A percentile compares a stretch with the other conserved stretches of the same genome.
phyloP scores from a whole-genome alignment of 352 stramenopile genomes.

The Globisporangium cystogenes region DNA sequence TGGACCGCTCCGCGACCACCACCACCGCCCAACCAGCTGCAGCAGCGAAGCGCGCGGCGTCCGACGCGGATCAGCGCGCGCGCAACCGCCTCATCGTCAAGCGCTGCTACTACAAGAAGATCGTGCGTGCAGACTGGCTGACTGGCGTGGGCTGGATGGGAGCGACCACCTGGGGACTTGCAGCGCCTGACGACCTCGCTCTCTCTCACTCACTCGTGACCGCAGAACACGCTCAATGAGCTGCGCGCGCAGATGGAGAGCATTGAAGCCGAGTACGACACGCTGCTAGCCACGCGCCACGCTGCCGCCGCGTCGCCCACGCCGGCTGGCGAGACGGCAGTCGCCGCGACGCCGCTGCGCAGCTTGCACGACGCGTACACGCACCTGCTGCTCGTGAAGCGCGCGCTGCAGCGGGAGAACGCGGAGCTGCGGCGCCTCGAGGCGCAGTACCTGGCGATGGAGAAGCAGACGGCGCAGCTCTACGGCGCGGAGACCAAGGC shows the following conservation, averaged over 20 bases:
- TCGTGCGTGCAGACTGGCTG: slow-evolving; percentile 47
- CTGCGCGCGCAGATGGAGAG: slow-evolving; percentile 37
- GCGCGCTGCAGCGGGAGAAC: slow-evolving; percentile 50
- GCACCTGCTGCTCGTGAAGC: slow-evolving; percentile 39
- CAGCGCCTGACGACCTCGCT: too few species aligned
- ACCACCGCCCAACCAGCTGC: too few species aligned
- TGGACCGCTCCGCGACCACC: too few species aligned
- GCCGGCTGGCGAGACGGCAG: neutral
- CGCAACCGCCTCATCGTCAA: slow-evolving; percentile 73
- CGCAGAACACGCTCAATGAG: slow-evolving; percentile 52
- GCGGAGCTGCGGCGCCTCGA: slow-evolving; percentile 39
- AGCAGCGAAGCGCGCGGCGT: slow-evolving; percentile 7
- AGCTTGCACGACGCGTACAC: slow-evolving; percentile 35
- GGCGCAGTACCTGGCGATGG: slow-evolving; percentile 35
- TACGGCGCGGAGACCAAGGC: slow-evolving; percentile 33
- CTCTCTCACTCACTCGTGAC: too few species aligned
- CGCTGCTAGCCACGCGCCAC: slow-evolving; percentile 17
- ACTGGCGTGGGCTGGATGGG: too few species aligned
- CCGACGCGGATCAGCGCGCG: slow-evolving; percentile 44
- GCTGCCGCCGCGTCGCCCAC: slow-evolving; percentile 25
- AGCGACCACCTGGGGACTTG: too few species aligned
- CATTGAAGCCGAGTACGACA: slow-evolving; percentile 37
- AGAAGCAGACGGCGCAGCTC: slow-evolving; percentile 40
- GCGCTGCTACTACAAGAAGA: slow-evolving; percentile 79
- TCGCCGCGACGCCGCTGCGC: neutral